These are phyloP conservation scores for Solanum neorickii DNA, from an alignment of 257 asterid genomes.

Conservation along the genomic window DNA sequence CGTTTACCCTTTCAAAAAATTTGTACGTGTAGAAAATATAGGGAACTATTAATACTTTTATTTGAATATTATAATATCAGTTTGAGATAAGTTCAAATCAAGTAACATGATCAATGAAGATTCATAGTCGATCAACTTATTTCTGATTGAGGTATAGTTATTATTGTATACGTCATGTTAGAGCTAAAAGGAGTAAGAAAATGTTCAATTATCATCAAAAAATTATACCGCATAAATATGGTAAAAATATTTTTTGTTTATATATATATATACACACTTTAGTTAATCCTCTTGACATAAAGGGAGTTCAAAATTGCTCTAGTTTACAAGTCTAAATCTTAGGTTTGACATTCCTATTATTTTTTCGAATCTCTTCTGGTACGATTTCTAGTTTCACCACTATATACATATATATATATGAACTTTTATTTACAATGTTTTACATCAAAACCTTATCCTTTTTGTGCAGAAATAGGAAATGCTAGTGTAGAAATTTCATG, in stretches of 20 bases:
- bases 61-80: background rate
- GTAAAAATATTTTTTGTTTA: background rate
- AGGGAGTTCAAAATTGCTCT: background rate
- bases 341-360: background rate
- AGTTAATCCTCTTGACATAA: background rate
- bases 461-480: conserved; percentile 7
- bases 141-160: background rate
- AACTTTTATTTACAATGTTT: background rate
- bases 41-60: background rate
- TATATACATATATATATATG: background rate
- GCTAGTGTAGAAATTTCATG: conserved; percentile 14
- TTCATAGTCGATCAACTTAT: background rate
- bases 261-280: background rate
- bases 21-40: background rate
- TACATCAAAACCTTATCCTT: background rate
- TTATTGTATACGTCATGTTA: background rate
- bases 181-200: background rate
- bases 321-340: background rate
- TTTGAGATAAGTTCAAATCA: background rate
- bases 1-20: background rate
- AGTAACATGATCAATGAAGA: background rate
- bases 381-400: background rate
- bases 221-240: background rate
- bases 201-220: background rate
- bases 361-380: background rate